Conservation (phyloP, 495 filamentous ascomycete genomes). For the Hypoxylon cercidicola region DNA sequence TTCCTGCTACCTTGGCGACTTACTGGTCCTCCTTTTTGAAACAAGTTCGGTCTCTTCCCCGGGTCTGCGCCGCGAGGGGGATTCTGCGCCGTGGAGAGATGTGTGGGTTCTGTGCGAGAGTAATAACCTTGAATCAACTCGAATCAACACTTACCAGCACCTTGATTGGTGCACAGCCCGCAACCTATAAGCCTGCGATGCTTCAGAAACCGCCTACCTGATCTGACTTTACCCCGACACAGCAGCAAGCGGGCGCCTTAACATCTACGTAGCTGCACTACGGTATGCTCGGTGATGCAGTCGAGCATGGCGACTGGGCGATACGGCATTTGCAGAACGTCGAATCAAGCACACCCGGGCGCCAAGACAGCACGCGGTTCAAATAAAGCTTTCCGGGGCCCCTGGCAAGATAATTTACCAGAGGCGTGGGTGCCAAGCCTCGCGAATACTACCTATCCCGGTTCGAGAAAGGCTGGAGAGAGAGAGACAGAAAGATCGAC, state of each 20-base stretch:
- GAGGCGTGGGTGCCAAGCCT: slow-evolving; percentile 37
- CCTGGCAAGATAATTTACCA: slow-evolving; percentile 2
- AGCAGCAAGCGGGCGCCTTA: too few species aligned
- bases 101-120: neutral
- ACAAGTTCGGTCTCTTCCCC: too few species aligned
- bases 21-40: neutral
- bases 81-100: neutral
- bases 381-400: slow-evolving; percentile 28
- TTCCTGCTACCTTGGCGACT: neutral
- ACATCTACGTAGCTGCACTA: neutral
- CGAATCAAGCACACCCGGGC: neutral
- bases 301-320: neutral
- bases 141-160: neutral
- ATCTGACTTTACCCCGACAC: neutral
- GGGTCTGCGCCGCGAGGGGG: too few species aligned
- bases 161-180: neutral
- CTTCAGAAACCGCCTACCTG: too few species aligned
- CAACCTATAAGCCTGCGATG: too few species aligned
- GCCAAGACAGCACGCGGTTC: slow-evolving; percentile 36
- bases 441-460: neutral
- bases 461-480: neutral
- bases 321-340: too few species aligned
- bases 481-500: too few species aligned
- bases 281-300: neutral
- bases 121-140: slow-evolving; percentile 1